Conservation (phyloP, 345 rosid species). For the Lepidium africanum region DNA sequence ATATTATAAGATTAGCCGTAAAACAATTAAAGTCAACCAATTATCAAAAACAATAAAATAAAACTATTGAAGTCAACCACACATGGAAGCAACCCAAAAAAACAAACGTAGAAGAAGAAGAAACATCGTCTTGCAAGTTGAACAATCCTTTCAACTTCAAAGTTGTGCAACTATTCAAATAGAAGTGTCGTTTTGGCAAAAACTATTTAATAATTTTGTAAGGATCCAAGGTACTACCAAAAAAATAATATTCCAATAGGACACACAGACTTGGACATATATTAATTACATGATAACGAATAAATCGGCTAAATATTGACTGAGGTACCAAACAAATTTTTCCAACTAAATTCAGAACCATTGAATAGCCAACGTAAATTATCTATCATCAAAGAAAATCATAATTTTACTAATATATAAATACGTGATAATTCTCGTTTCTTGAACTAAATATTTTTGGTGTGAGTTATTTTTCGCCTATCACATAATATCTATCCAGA, state of each 20-base stretch:
- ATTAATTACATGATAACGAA: not conserved
- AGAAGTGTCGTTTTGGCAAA: not conserved
- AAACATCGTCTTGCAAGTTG: not conserved
- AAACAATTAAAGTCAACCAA: constrained; percentile 9
- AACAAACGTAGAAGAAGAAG: not conserved
- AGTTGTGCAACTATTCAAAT: not conserved
- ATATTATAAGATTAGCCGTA: not conserved
- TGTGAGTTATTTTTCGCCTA: too few relatives aligned
- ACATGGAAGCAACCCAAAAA: not conserved
- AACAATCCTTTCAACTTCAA: not conserved
- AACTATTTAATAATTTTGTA: not conserved
- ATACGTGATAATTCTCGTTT: too few relatives aligned
- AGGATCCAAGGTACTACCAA: not conserved
- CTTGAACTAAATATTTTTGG: too few relatives aligned
- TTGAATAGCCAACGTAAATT: not conserved
- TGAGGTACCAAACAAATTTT: not conserved
- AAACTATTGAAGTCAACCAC: constrained; percentile 9
- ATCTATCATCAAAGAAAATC: not conserved
- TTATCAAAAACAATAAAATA: too few relatives aligned
- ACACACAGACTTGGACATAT: not conserved
- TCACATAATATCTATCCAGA: too few relatives aligned
- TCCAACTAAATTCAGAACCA: not conserved
- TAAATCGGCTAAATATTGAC: not conserved
- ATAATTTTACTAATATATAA: too few relatives aligned
- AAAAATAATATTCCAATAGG: not conserved